Evolutionary conservation across 768 basidiomycete genomes (phyloP).

Genomic region (Lactifluus volemus): DNA sequence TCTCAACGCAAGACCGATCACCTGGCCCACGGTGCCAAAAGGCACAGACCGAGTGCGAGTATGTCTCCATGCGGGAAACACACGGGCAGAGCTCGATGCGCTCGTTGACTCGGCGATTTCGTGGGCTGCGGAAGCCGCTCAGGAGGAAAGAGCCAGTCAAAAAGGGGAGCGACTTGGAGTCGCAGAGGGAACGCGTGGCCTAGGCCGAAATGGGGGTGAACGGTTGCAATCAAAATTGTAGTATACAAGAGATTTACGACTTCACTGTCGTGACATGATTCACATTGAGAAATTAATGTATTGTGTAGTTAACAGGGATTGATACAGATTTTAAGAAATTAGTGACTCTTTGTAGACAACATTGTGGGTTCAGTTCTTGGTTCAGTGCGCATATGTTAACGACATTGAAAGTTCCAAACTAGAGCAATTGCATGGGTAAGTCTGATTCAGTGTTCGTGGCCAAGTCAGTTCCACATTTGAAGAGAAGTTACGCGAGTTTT

Average conservation of each 20-base stretch:
- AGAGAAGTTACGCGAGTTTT: too few species aligned
- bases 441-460: too few species aligned
- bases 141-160: not conserved
- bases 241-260: not conserved
- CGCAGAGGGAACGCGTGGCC: not conserved
- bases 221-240: slow-evolving; percentile 2
- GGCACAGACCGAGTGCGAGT: slow-evolving; percentile 79
- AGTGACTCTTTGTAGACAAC: too few species aligned
- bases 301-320: too few species aligned
- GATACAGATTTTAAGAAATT: too few species aligned
- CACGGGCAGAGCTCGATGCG: slow-evolving; percentile 47
- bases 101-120: slow-evolving; percentile 42
- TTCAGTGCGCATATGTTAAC: too few species aligned
- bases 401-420: too few species aligned
- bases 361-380: too few species aligned
- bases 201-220: not conserved
- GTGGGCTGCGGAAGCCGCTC: slow-evolving; percentile 31
- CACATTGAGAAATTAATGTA: too few species aligned
- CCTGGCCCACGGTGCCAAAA: slow-evolving; percentile 84
- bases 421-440: too few species aligned
- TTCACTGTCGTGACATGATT: too few species aligned
- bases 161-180: not conserved
- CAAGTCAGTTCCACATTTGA: too few species aligned
- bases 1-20: slow-evolving; percentile 68
- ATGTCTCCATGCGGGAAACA: slow-evolving; percentile 81